Percentiles rank a stretch among this genome's conserved stretches.
phyloP scores from a whole-genome alignment of 352 stramenopile species.

The Pythium coloratum region DNA sequence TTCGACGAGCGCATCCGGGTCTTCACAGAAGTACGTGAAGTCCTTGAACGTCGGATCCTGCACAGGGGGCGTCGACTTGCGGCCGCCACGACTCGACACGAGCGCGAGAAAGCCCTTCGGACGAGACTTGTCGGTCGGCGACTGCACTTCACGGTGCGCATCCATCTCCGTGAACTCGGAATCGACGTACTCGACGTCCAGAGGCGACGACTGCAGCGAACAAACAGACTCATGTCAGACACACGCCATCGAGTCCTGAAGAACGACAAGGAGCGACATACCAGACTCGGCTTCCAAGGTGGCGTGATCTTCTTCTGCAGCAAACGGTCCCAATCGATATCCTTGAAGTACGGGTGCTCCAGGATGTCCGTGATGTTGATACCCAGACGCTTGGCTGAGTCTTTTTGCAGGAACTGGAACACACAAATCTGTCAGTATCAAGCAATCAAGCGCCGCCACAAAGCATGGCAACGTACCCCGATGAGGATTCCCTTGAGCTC shows the following conservation, averaged over 20 bases:
- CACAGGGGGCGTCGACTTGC: constrained; percentile 72
- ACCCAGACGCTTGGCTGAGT: constrained; percentile 82
- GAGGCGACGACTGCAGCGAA: constrained; percentile 50
- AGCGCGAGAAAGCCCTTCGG: constrained; percentile 85
- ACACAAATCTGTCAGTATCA: background rate
- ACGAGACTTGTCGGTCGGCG: constrained; percentile 79
- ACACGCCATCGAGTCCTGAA: background rate
- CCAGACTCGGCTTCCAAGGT: constrained; percentile 84
- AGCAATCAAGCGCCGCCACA: background rate
- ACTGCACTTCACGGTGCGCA: constrained; percentile 79
- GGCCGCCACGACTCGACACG: constrained; percentile 60
- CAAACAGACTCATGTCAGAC: background rate
- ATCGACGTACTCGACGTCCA: constrained; percentile 88
- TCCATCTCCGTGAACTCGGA: constrained; percentile 86
- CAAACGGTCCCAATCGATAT: constrained; percentile 85
- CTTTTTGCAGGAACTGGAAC: constrained; percentile 79
- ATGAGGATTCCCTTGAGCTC: constrained; percentile 82
- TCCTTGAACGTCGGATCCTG: constrained; percentile 90
- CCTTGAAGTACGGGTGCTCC: constrained; percentile 72
- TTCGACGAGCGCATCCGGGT: constrained; percentile 82
- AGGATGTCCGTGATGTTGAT: constrained; percentile 89
- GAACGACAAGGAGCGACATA: constrained; percentile 15
- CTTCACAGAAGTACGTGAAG: constrained; percentile 90
- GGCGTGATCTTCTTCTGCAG: constrained; percentile 82
- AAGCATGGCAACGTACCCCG: constrained; percentile 36